Base-by-base conservation (phyloP, 352 stramenopile species). In the Phytophthora macrochlamydospora region DNA sequence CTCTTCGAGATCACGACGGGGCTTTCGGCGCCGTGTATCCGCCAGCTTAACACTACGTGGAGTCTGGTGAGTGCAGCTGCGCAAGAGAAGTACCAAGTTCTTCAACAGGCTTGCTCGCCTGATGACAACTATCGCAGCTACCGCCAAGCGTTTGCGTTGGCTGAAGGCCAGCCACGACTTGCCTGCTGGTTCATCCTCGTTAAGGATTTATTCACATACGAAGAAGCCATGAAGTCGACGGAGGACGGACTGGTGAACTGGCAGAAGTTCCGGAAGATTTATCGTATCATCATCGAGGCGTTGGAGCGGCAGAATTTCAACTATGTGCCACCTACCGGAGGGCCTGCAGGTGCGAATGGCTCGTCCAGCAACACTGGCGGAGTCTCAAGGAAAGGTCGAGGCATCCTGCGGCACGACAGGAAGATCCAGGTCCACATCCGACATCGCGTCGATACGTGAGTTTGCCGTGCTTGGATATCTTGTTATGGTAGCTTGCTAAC, bases 51-150 rank as follows among this genome's bases (percentile, higher is more conserved):
- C 45, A 94, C 87, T 18, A 95, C 89, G 37, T 96, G 89, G 89
- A 85, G 83, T 4, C 69, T 96, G 5, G 81, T 96, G 7, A 72
- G 71, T 40, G 80, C 82, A 2, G 73, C 59, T 8, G 73, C 86
- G 3, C 76, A 76, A 30, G 89, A 96, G 60, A 93, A 91, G 40
- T 94, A 90, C 59, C 83, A 94, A 67, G 81, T 83, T n/a, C 71
- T 96, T 6, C 84, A 92, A 58, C 82, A 91, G 31, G 73, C 93
- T 9, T 93, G 83, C 60, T 91, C 83, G n/a, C 81, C 85, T 0
- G 89, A 96, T 33, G 86, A 96, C 42, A 96, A 96, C 55, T 96
- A 93, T 65, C 85, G 85, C 52, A 90, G 82, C 59, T 96, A 94
- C 67, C 85, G 89, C 14, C 85, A 95, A 68, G 85, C 83, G 7